These are phyloP conservation scores for Eragrostis curvula DNA, from an alignment of 176 grass and related monocot species.

Conservation along the genomic window DNA sequence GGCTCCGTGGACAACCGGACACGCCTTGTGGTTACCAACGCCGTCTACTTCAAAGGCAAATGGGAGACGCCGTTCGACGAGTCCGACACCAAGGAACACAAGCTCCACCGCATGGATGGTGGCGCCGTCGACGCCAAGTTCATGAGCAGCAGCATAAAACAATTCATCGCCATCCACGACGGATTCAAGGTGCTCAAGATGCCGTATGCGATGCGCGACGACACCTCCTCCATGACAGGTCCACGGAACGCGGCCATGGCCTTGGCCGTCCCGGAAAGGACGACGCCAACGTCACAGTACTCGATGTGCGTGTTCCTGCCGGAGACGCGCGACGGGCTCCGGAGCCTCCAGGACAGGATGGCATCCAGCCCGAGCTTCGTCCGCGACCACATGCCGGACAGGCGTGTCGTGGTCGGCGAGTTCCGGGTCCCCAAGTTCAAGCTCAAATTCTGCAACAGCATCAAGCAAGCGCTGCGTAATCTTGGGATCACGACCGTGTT, in stretches of 20 bases:
- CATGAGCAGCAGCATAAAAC: background rate
- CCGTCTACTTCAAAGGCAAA: background rate
- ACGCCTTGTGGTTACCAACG: constrained; percentile 28
- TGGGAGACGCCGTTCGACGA: background rate
- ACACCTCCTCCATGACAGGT: no score
- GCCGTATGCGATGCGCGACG: background rate
- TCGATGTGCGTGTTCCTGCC: constrained; percentile 13
- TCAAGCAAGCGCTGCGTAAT: no score
- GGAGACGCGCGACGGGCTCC: background rate
- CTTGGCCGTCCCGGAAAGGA: no score
- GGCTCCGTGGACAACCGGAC: background rate
- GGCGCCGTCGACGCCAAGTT: background rate
- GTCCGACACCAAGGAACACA: background rate
- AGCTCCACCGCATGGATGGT: background rate
- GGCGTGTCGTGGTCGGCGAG: background rate
- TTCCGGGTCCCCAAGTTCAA: background rate
- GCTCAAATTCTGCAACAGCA: background rate
- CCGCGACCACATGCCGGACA: background rate
- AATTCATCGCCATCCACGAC: background rate
- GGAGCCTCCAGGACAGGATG: background rate
- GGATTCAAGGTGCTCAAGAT: background rate
- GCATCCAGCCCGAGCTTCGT: background rate
- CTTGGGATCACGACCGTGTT: no score
- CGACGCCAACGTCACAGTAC: background rate
- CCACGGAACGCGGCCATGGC: no score